Conservation (phyloP, 495 filamentous ascomycete species). For the Aspergillus conjunctus region DNA sequence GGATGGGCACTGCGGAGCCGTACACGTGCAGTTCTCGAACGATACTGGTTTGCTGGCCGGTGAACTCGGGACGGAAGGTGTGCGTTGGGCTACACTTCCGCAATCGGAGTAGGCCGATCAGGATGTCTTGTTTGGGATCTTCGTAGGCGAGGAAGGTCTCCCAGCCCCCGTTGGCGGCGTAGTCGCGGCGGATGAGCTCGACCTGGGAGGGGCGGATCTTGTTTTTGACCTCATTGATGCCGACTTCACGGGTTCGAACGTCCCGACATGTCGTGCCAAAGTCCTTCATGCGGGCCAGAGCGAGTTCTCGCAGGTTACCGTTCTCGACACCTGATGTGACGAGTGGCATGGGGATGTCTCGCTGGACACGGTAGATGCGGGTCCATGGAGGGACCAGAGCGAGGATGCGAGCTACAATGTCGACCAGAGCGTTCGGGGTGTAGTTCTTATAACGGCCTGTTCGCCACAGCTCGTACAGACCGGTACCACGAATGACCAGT, state of each 20-base stretch:
- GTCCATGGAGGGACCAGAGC: constrained; percentile 97
- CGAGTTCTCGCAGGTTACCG: constrained; percentile 91
- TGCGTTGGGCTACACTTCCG: constrained; percentile 87
- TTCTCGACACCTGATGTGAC: constrained; percentile 98
- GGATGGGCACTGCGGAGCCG: constrained; percentile 90
- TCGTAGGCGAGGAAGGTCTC: constrained; percentile 98
- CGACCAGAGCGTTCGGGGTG: constrained; percentile 92
- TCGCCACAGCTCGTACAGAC: constrained; percentile 95
- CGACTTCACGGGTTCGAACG: constrained; percentile 96
- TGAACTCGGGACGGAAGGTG: constrained; percentile 89
- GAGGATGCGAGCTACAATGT: constrained; percentile 91
- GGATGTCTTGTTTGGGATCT: constrained; percentile 96
- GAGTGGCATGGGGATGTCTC: constrained; percentile 98
- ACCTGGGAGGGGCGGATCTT: constrained; percentile 96
- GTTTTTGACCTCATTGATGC: constrained; percentile 97
- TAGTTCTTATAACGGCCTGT: constrained; percentile 98
- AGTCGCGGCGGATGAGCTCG: constrained; percentile 94
- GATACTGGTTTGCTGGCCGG: constrained; percentile 82
- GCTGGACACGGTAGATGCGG: constrained; percentile 95
- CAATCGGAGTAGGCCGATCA: constrained; percentile 87
- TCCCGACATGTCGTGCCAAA: constrained; percentile 97
- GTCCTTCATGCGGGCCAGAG: constrained; percentile 94
- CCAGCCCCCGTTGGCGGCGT: constrained; percentile 93
- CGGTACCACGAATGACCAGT: constrained; percentile 94
- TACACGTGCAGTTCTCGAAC: constrained; percentile 97